Conservation (phyloP, 176 grass and related monocot species). For the Musa troglodytarum region DNA sequence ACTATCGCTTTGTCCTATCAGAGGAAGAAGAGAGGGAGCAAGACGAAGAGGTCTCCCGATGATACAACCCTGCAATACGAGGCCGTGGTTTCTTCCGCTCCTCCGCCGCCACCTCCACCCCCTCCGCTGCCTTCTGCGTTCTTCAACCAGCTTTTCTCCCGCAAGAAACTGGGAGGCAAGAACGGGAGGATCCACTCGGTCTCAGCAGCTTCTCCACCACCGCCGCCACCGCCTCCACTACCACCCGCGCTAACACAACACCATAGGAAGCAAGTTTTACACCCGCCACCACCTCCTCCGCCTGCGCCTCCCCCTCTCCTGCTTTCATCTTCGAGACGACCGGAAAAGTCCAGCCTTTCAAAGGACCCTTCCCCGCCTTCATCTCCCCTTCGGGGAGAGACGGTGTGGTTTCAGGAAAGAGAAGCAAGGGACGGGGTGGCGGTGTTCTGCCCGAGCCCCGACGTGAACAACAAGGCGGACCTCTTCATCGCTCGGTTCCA, state of each 20-base stretch:
- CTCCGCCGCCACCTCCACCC: slow-evolving; percentile 38
- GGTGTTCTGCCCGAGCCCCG: slow-evolving; percentile 66
- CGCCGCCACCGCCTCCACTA: slow-evolving; percentile 29
- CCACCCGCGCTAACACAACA: slow-evolving; percentile 8
- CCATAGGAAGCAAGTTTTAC: slow-evolving; percentile 23
- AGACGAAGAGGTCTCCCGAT: slow-evolving; percentile 20
- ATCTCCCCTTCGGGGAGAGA: slow-evolving; percentile 18
- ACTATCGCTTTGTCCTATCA: slow-evolving; percentile 67
- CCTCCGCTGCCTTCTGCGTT: slow-evolving; percentile 44
- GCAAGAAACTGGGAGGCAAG: slow-evolving; percentile 41
- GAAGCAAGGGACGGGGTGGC: slow-evolving; percentile 31
- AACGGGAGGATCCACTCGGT: slow-evolving; percentile 62
- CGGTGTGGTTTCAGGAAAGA: slow-evolving; percentile 1
- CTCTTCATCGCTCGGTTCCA: slow-evolving; percentile 66
- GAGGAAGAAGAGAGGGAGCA: slow-evolving; percentile 73
- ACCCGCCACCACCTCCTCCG: background rate
- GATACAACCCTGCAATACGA: background rate
- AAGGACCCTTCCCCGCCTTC: background rate
- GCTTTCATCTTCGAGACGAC: background rate
- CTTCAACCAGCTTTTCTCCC: slow-evolving; percentile 45
- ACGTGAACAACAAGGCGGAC: slow-evolving; percentile 90
- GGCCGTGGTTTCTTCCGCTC: slow-evolving; percentile 23
- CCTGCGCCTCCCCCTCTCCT: slow-evolving; percentile 9
- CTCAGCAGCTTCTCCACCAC: background rate
- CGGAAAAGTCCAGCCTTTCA: slow-evolving; percentile 19